These are phyloP conservation scores for Trichosanthes cucumerina DNA, from an alignment of 306 rosid genomes.

Conservation along the genomic window DNA sequence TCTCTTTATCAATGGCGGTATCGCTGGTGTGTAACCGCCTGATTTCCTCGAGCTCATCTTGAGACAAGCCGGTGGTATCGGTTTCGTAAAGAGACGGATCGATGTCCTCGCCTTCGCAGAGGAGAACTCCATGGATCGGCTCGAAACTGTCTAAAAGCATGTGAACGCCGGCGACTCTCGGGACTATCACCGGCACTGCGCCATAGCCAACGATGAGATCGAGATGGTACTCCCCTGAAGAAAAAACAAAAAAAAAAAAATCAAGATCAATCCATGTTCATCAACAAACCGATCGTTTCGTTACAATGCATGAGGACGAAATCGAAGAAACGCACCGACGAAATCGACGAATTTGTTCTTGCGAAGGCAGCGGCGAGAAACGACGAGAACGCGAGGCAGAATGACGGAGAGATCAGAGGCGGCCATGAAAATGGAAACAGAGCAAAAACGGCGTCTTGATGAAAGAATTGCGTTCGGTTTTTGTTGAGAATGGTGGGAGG, in stretches of 20 bases:
- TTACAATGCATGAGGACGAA: neutral
- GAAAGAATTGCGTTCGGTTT: neutral
- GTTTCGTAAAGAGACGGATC: constrained; percentile 73
- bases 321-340: constrained; percentile 38
- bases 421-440: neutral
- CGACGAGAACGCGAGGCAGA: constrained; percentile 93
- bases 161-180: constrained; percentile 75
- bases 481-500: neutral
- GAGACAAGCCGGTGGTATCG: constrained; percentile 40
- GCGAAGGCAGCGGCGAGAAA: constrained; percentile 82
- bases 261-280: neutral
- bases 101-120: constrained; percentile 92
- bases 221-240: constrained; percentile 80
- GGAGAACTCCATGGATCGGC: constrained; percentile 94
- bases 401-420: constrained; percentile 63
- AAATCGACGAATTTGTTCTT: constrained; percentile 97
- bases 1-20: constrained; percentile 70
- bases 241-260: neutral
- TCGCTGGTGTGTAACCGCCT: constrained; percentile 67
- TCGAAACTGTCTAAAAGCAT: constrained; percentile 74
- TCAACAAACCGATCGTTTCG: neutral
- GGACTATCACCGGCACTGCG: constrained; percentile 79
- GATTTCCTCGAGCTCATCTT: constrained; percentile 61
- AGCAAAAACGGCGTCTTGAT: too few relatives aligned
- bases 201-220: constrained; percentile 82